Percentiles rank a stretch among this genome's conserved stretches.
Conservation (phyloP, 441 rosid genomes). For the Flueggea neowawraea region DNA sequence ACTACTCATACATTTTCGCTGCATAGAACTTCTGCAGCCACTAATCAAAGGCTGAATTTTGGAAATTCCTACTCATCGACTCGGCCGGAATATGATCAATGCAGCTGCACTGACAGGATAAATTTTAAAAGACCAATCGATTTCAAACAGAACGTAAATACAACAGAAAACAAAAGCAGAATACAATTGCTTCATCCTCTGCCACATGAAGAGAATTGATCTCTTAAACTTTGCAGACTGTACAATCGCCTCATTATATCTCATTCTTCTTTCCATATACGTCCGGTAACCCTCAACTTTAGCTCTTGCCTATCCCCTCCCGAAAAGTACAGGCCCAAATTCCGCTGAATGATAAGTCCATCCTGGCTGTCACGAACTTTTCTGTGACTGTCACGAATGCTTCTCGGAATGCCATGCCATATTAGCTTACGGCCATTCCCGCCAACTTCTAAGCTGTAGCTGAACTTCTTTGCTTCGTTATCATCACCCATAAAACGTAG, state of each 20-base stretch:
- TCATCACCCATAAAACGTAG: constrained; percentile 75
- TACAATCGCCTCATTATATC: constrained; percentile 52
- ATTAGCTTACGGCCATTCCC: constrained; percentile 71
- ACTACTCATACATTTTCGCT: constrained; percentile 8
- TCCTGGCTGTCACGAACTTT: constrained; percentile 75
- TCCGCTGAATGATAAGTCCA: constrained; percentile 76
- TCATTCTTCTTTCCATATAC: constrained; percentile 82
- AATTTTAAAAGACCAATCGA: not conserved
- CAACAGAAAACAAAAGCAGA: constrained; percentile 8
- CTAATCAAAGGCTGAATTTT: constrained; percentile 5
- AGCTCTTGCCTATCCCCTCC: constrained; percentile 74
- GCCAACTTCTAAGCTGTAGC: constrained; percentile 77
- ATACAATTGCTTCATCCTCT: constrained; percentile 15
- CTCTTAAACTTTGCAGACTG: constrained; percentile 17
- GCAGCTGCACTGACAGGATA: not conserved
- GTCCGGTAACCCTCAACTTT: constrained; percentile 73
- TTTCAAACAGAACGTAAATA: constrained; percentile 9
- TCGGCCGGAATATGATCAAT: constrained; percentile 11
- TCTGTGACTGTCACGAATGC: constrained; percentile 68
- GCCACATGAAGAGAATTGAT: constrained; percentile 9
- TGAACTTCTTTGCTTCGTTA: constrained; percentile 60
- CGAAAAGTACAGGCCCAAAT: constrained; percentile 71
- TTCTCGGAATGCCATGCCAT: constrained; percentile 80
- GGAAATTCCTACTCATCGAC: constrained; percentile 15
- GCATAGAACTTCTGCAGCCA: constrained; percentile 8